phyloP scores from a whole-genome alignment of 352 stramenopile genomes.

The Lagenidium giganteum region DNA sequence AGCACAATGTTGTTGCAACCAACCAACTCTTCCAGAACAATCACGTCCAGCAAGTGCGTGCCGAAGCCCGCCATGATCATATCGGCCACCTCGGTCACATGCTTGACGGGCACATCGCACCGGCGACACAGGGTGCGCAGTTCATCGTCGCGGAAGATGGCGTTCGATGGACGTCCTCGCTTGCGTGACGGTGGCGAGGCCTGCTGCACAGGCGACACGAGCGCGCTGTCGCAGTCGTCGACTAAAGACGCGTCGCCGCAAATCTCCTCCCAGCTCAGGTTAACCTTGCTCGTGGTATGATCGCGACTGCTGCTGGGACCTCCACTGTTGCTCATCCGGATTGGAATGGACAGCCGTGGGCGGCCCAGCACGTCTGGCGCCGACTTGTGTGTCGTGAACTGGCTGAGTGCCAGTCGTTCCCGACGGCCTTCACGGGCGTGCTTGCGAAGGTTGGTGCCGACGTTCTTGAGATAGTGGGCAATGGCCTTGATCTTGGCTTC shows the following conservation, averaged over 20 bases:
- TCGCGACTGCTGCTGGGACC: conserved; percentile 9
- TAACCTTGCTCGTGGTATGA: conserved; percentile 6
- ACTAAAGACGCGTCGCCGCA: conserved; percentile 17
- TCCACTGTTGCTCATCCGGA: conserved; percentile 9
- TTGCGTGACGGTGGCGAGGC: conserved; percentile 40
- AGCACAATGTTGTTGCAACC: conserved; percentile 55
- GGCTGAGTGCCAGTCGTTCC: too few species aligned
- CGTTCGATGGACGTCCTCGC: conserved; percentile 25
- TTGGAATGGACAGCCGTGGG: too few species aligned
- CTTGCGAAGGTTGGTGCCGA: too few species aligned
- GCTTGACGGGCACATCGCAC: conserved; percentile 34
- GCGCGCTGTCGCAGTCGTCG: conserved; percentile 43
- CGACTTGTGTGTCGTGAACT: conserved; percentile 13
- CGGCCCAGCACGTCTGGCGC: conserved; percentile 15
- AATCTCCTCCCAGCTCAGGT: conserved; percentile 24
- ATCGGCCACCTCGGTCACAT: conserved; percentile 39
- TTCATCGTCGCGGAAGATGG: conserved; percentile 44
- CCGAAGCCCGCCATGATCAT: conserved; percentile 53
- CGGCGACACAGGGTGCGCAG: conserved; percentile 44
- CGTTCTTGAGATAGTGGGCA: too few species aligned
- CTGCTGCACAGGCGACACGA: conserved; percentile 1
- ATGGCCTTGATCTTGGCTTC: too few species aligned
- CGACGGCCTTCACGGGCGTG: too few species aligned
- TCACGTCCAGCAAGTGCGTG: conserved; percentile 62
- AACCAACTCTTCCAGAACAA: conserved; percentile 61